Conservation (phyloP, 139 green algal species). For the Coccomyxa sp. region DNA sequence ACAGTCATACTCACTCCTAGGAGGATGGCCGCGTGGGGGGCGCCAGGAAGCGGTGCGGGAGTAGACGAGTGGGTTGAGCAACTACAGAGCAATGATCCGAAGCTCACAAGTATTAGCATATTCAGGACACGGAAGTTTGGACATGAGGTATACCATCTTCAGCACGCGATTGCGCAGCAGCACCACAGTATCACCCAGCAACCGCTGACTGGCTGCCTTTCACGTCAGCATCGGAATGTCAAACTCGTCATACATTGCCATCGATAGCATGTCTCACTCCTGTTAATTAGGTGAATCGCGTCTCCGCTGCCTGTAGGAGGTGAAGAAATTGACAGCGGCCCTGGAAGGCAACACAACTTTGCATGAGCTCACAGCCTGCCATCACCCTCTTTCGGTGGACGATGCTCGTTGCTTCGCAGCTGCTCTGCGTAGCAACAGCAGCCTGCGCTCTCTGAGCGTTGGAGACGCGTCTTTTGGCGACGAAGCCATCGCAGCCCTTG, state of each 20-base stretch:
- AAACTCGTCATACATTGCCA: too few species aligned
- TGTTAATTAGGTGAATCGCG: background rate
- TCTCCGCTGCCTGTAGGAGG: constrained; percentile 20
- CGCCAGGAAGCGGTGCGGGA: background rate
- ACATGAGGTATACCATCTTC: constrained; percentile 6
- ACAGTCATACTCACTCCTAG: too few species aligned
- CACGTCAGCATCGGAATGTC: too few species aligned
- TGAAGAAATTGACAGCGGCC: constrained; percentile 34
- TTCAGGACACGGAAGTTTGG: constrained; percentile 10
- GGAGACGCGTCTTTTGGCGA: background rate
- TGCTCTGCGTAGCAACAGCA: background rate
- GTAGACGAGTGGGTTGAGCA: constrained; percentile 10
- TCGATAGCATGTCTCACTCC: background rate
- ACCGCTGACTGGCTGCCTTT: too few species aligned
- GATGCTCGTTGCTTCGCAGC: background rate
- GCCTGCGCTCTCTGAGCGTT: background rate
- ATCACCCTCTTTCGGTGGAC: constrained; percentile 3
- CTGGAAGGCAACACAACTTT: constrained; percentile 13
- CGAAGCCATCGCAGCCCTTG: background rate
- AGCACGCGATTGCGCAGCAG: background rate
- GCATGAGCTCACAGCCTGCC: constrained; percentile 16
- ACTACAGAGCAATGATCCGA: constrained; percentile 9
- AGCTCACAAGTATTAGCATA: constrained; percentile 6
- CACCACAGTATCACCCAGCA: too few species aligned
- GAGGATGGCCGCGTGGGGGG: constrained; percentile 14